Evolutionary conservation across 2,329 filamentous ascomycete species (phyloP), one percentile per base, ranked within the genome.

Genomic region (Aspergillus ruber): DNA sequence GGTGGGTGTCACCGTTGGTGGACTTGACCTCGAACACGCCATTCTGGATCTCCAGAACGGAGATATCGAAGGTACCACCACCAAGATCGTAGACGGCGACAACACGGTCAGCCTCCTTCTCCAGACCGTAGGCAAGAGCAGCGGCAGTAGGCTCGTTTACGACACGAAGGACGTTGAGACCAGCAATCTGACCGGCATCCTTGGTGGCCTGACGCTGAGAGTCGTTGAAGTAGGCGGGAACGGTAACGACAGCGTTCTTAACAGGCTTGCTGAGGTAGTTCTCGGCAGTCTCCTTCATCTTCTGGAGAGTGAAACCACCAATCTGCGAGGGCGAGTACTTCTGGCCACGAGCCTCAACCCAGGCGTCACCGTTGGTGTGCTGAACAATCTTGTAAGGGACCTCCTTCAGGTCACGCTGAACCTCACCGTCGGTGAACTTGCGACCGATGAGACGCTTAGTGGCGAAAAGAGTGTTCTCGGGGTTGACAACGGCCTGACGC

Each of bases 241-340:
- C 90, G 52, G 91, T 97, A 61, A 97, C 91, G 52, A 97, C 91
- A 62, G 90, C 91, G 69, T 97, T 95, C 82, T 95, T 93, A 65
- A 95, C 76, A 51, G 83, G 82, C 79, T 90, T 95, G 75, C 86
- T 83, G 57, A 95, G 82, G 77, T 94, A 95, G 53, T 86, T 79
- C 79, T 96, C 90, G 57, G 91, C 91, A 45, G 91, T 97, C 81
- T 96, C 91, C 84, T 95, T 96, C 91, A 96, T 96, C 83, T 97
- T 96, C 73, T 90, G 85, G 63, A 97, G 82, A 58, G 96, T 81
- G 73, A 96, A 95, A 67, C 90, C 91, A 81, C 91, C 91, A 56
- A 97, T 88, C 74, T 97, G 91, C n/a, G 90, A 95, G 49, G 91
- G 91, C 57, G 90, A 96, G 80, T 96, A 96, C 74, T 90, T 95